Conservation (phyloP, 768 basidiomycete species). For the Vararia minispora region DNA sequence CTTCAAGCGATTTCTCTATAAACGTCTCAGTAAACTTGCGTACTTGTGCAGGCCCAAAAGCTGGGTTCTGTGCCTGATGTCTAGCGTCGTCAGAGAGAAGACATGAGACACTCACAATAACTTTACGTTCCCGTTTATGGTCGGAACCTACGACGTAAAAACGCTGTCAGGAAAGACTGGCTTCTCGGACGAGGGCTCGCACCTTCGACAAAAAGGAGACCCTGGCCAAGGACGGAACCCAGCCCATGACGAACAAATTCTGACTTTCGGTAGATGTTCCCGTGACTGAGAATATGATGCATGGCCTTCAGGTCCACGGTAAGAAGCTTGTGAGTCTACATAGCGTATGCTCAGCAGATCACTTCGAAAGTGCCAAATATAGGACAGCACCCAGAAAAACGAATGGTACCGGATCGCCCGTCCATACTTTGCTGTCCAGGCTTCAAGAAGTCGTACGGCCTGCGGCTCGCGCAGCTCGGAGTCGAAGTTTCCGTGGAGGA, state of each 20-base stretch:
- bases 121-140: slow-evolving; percentile 8
- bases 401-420: too few relatives aligned
- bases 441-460: too few relatives aligned
- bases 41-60: slow-evolving; percentile 16
- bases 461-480: too few relatives aligned
- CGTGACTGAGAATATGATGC: slow-evolving; percentile 22
- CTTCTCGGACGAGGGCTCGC: background rate
- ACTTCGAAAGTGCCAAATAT: too few relatives aligned
- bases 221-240: slow-evolving; percentile 8
- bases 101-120: slow-evolving; percentile 1
- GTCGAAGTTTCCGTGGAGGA: too few relatives aligned
- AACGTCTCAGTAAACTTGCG: slow-evolving; percentile 15
- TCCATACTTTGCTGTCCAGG: too few relatives aligned
- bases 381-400: too few relatives aligned
- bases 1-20: slow-evolving; percentile 16
- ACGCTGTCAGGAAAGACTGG: background rate
- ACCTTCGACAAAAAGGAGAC: slow-evolving; percentile 13
- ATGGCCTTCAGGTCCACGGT: slow-evolving; percentile 26
- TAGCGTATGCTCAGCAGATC: too few relatives aligned
- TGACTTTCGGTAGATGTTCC: slow-evolving; percentile 24
- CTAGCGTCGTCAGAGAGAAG: background rate
- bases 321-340: slow-evolving; percentile 18
- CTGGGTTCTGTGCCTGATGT: slow-evolving; percentile 12
- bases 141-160: slow-evolving; percentile 3
- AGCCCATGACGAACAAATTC: slow-evolving; percentile 8